Evolutionary conservation across 1,284 basidiomycete genomes (phyloP).

Genomic region (Ganoderma sinense): DNA sequence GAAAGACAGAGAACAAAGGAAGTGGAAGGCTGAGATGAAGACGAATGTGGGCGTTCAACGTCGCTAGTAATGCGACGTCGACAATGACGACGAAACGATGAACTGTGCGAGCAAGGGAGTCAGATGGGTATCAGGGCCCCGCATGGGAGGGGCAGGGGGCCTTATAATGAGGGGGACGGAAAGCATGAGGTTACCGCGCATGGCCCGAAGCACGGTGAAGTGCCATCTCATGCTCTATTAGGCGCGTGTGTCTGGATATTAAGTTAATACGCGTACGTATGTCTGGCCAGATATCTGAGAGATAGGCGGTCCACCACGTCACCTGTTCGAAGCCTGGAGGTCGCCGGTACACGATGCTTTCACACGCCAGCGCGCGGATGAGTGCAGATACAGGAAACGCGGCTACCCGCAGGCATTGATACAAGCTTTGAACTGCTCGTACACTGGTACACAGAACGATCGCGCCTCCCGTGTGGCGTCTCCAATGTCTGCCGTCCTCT

Average conservation of each 20-base stretch:
- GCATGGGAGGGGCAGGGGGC: constrained; percentile 14
- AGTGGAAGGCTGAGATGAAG: constrained; percentile 21
- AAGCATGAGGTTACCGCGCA: constrained; percentile 39
- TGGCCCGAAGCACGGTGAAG: constrained; percentile 29
- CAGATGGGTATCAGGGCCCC: constrained; percentile 24
- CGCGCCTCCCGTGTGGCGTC: constrained; percentile 19
- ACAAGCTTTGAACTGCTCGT: constrained; percentile 19
- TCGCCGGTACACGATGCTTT: constrained; percentile 16
- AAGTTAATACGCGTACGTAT: constrained; percentile 17
- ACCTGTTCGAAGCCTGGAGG: constrained; percentile 23
- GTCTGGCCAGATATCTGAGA: constrained; percentile 14
- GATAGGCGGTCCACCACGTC: constrained; percentile 21
- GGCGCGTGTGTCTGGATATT: constrained; percentile 18
- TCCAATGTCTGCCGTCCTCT: constrained; percentile 15
- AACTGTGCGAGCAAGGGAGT: constrained; percentile 15
- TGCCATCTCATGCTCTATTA: constrained; percentile 22
- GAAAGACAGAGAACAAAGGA: constrained; percentile 10
- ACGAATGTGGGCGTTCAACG: constrained; percentile 31
- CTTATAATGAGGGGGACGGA: constrained; percentile 36
- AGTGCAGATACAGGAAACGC: constrained; percentile 23
- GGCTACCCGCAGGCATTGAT: constrained; percentile 26
- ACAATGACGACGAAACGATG: constrained; percentile 11
- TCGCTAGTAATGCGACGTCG: constrained; percentile 15
- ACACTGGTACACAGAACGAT: constrained; percentile 17
- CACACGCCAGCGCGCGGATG: constrained; percentile 19